Conservation (phyloP, 1,139 yeast species). For the Hemisphaericaspora subhashii region DNA sequence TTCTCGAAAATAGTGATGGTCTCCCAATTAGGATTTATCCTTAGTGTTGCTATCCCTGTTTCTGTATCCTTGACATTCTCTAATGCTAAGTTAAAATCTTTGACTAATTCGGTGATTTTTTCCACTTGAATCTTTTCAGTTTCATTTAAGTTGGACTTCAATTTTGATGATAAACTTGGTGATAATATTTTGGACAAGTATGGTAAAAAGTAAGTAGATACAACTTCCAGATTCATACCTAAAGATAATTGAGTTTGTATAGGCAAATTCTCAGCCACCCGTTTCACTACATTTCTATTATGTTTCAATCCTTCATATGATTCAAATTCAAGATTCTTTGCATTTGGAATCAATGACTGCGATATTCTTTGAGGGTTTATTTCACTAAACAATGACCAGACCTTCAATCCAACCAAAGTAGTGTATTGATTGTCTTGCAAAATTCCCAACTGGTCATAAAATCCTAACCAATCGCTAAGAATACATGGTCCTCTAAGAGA, state of each 20-base stretch:
- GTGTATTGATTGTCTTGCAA: constrained; percentile 55
- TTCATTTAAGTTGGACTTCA: constrained; percentile 24
- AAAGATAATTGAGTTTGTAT: constrained; percentile 24
- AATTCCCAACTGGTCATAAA: constrained; percentile 54
- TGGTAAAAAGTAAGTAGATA: constrained; percentile 42
- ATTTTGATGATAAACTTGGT: constrained; percentile 37
- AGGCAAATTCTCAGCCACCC: constrained; percentile 30
- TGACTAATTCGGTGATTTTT: constrained; percentile 29
- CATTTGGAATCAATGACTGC: constrained; percentile 33
- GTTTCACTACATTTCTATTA: constrained; percentile 28
- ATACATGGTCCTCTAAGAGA: constrained; percentile 59
- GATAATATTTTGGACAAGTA: constrained; percentile 45
- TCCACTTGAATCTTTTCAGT: constrained; percentile 29
- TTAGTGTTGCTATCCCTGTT: constrained; percentile 30
- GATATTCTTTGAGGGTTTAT: constrained; percentile 39
- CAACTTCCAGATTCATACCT: constrained; percentile 31
- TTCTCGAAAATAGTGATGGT: constrained; percentile 28
- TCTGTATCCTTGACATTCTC: constrained; percentile 38
- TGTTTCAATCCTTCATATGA: constrained; percentile 30
- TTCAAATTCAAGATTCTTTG: constrained; percentile 47
- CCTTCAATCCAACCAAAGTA: constrained; percentile 59
- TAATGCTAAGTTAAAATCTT: constrained; percentile 28
- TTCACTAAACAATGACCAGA: constrained; percentile 67
- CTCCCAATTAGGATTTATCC: constrained; percentile 40
- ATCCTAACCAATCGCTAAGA: constrained; percentile 76